Base-by-base conservation (phyloP, 2,329 filamentous ascomycete species). In the Alternaria novae-zelandiae region DNA sequence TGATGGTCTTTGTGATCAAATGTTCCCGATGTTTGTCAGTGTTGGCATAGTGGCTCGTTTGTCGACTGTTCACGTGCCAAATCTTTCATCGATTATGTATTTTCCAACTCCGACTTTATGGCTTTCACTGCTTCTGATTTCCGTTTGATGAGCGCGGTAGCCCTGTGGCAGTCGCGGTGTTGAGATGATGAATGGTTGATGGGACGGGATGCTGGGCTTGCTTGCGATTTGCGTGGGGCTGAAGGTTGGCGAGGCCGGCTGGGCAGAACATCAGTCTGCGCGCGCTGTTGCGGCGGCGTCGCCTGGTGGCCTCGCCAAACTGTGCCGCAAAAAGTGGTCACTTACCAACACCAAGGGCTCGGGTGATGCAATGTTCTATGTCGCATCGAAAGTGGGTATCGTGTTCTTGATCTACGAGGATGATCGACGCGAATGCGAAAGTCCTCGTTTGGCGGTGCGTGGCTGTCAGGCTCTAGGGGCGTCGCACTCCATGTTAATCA, bases 51-150 rank as follows among this genome's bases (percentile, higher is more conserved):
- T 15, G 17, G n/a, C n/a, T 5, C 13, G 4, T 36, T n/a, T n/a
- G 15, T 41, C 32, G 32, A 17, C 32, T 41, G 32, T 41, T 41
- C 1, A 3, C 15, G 32, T 10, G 32, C 15, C 32, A n/a, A 10
- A n/a, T 17, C 15, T 41, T 41, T 3, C 15, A 41, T 41, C 15
- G 32, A 41, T 1, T 3, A 2, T 10, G 0, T 17, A 41, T 10
- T n/a, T 5, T 41, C 3, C 36, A 0, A 17, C 3, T 11, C n/a
- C 2, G 36, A 17, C n/a, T 41, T 4, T 0, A 41, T 6, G 0
- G n/a, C 36, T 17, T 41, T 3, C 1, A 41, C 5, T 17, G n/a
- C 36, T 6, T 41, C 36, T 11, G 36, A 1, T 17, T 10, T 17
- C 32, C 8, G 0, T 41, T 41, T 1, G 4, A 41, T 41, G 32